phyloP scores from a whole-genome alignment of 495 filamentous ascomycete genomes.

The Lentithecium fluviatile region DNA sequence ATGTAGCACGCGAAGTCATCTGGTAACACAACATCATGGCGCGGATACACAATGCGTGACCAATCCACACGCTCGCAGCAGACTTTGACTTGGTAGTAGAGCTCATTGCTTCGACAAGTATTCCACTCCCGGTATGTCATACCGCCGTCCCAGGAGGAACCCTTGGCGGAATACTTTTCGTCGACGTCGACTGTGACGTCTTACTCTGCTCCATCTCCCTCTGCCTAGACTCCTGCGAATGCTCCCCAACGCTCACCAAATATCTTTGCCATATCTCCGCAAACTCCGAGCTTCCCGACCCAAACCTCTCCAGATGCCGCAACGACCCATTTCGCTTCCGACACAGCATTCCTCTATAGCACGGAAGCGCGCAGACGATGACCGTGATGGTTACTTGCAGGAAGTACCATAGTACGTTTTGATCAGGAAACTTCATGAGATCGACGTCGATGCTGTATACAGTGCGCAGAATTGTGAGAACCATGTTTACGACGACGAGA shows the following conservation, averaged over 20 bases:
- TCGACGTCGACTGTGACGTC: too few species aligned
- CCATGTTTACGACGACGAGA: slow-evolving; percentile 4
- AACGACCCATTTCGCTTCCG: background rate
- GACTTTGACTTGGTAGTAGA: too few species aligned
- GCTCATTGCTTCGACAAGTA: too few species aligned
- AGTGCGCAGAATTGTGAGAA: background rate
- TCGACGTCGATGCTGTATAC: background rate
- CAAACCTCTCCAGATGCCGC: background rate
- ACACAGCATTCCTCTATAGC: background rate
- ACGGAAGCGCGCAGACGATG: slow-evolving; percentile 3
- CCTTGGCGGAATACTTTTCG: too few species aligned
- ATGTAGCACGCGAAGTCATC: too few species aligned
- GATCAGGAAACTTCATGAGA: background rate
- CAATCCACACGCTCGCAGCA: too few species aligned
- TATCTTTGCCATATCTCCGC: background rate
- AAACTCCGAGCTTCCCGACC: background rate
- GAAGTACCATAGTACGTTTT: background rate
- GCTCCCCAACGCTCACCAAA: background rate
- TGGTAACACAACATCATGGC: too few species aligned
- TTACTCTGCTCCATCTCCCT: too few species aligned
- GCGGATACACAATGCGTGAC: too few species aligned
- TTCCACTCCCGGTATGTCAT: too few species aligned
- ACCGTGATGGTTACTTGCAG: slow-evolving; percentile 1
- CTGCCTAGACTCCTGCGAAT: too few species aligned
- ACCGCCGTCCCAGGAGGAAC: too few species aligned